Base-by-base conservation (phyloP, 2,329 filamentous ascomycete species). In the Emericellopsis atlantica region DNA sequence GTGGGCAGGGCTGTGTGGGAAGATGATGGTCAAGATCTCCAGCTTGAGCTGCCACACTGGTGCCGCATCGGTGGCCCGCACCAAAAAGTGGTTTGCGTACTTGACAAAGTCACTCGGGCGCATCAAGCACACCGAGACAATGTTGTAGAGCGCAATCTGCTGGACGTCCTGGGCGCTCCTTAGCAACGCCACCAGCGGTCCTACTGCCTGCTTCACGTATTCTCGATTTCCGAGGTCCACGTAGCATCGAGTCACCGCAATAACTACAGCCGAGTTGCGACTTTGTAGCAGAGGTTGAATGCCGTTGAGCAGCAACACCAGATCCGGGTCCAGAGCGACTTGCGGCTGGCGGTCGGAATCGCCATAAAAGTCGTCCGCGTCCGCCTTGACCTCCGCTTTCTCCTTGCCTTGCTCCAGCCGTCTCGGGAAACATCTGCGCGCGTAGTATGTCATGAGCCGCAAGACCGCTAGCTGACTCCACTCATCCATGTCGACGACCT, bases 401-500 rank as follows among this genome's bases (percentile, higher is more conserved):
- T 64, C 49, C 66, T 78, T 42, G 34, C 68, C 76, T 3, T 72
- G 62, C 48, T 69, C 78, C 8, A 69, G 82, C 55, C 74, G 73
- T 42, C 72, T 70, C 0, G 92, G 89, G 51, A 98, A 98, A 58
- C 87, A 95, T 55, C 76, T 84, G 41, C 92, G 77, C 2, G 85
- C 79, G 58, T 98, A 98, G 18, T 79, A 67, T 2, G 84, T 81
- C 76, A 96, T 81, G 48, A 98, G 67, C 32, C 79, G 75, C 50
- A 98, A 56, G 3, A 84, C 84, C 2, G 87, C 83, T 41, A 96
- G 61, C 62, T 98, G 92, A 34, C 88, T 84, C 92, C 92, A 98
- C 62, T 98, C 92, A 54, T 98, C 92, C 92, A 98, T 98, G 56
- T 98, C 92, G 21, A 95, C 87, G 40, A 96, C 66, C 66, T 95